These are phyloP conservation scores for Trypanosoma avium DNA, from an alignment of 208 protist genomes.

Conservation along the genomic window DNA sequence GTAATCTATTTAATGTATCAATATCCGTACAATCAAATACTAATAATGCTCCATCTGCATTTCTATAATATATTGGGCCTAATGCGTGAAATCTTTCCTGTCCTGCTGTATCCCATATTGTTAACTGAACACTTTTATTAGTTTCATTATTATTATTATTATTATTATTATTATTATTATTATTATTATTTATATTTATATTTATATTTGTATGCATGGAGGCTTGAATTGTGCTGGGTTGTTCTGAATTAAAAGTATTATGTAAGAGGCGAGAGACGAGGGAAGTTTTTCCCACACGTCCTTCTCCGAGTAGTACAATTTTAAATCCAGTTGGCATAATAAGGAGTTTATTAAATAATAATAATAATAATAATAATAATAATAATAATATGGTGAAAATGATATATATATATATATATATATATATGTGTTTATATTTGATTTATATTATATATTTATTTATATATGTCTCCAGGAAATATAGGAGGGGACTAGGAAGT, in stretches of 20 bases:
- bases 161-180: conserved; percentile 9
- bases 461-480: too few relatives aligned
- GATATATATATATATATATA: conserved; percentile 12
- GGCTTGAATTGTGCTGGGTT: conserved; percentile 68
- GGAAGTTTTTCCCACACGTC: conserved; percentile 85
- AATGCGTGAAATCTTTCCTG: conserved; percentile 86
- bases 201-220: conserved; percentile 61
- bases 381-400: background rate
- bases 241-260: conserved; percentile 59
- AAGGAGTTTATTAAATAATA: too few relatives aligned
- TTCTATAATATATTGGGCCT: conserved; percentile 86
- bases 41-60: conserved; percentile 85
- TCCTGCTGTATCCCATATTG: conserved; percentile 74
- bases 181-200: conserved; percentile 44
- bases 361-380: background rate
- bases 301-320: conserved; percentile 80
- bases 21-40: conserved; percentile 96
- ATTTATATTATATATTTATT: too few relatives aligned
- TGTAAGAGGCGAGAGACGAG: conserved; percentile 75
- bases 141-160: background rate
- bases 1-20: conserved; percentile 91
- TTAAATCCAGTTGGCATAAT: conserved; percentile 39
- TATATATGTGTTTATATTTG: too few relatives aligned
- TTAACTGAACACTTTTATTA: conserved; percentile 36
- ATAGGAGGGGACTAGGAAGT: too few relatives aligned